A percentile compares a stretch with the other conserved stretches of the same genome.
Evolutionary conservation across 2,329 filamentous ascomycete genomes (phyloP).

Genomic region (Ceratocystis variospora): DNA sequence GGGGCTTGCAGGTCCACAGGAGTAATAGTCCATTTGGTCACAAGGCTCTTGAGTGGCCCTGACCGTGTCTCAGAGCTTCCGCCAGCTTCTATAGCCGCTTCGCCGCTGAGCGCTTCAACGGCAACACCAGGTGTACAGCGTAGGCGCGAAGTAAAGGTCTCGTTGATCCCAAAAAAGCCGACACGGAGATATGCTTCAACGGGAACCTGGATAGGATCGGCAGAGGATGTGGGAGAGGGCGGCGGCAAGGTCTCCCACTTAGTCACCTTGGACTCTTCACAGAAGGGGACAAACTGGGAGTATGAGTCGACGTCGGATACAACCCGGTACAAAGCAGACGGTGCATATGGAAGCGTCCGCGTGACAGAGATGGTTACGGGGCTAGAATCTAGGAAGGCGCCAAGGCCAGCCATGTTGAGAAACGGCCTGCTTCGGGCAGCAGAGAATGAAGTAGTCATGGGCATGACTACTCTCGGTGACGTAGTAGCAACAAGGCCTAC

Average conservation of each 20-base stretch:
- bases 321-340: constrained; percentile 59
- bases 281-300: constrained; percentile 81
- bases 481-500: constrained; percentile 1
- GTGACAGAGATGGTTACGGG: constrained; percentile 48
- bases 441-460: constrained; percentile 18
- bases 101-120: constrained; percentile 65
- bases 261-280: constrained; percentile 62
- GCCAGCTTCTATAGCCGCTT: constrained; percentile 31
- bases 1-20: constrained; percentile 27
- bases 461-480: background rate
- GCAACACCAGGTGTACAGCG: constrained; percentile 58
- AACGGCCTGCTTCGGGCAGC: constrained; percentile 29
- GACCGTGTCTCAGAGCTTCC: constrained; percentile 24
- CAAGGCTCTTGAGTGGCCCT: constrained; percentile 51
- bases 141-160: constrained; percentile 68
- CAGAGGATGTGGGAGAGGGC: constrained; percentile 26
- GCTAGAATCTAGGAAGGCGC: constrained; percentile 34
- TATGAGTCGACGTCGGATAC: constrained; percentile 85
- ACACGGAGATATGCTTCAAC: constrained; percentile 65
- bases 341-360: constrained; percentile 63
- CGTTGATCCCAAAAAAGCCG: constrained; percentile 71
- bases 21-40: constrained; percentile 54
- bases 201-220: constrained; percentile 42
- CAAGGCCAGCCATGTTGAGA: constrained; percentile 23
- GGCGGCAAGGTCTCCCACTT: constrained; percentile 34